Base-by-base conservation (phyloP, 371 early-diverging fungal genomes). In the Lichtheimia hyalospora region DNA sequence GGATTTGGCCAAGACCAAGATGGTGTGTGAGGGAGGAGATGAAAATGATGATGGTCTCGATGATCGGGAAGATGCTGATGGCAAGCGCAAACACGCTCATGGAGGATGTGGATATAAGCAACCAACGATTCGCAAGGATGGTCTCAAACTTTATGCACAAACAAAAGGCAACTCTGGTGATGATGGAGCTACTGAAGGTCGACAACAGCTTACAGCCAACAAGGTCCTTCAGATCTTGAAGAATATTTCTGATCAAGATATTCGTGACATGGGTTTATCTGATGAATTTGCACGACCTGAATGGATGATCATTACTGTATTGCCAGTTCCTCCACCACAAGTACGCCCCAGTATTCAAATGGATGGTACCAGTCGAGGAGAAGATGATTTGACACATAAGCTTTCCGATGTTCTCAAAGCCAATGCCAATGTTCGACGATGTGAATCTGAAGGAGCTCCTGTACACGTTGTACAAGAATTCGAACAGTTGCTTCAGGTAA, bases 361-460 rank as follows among this genome's bases (percentile, higher is more conserved):
- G 91, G 98, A 98, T 52, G 99, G 98, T 52, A 86, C 90, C 1
- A 88, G 94, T 58, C 81, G 93, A 50, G 88, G 91, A 64, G 98
- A 99, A 83, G 99, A 99, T 74, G 99, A 99, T 87, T 87, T 99
- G 69, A 99, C 99, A 5, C 93, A 96, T 74, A 95, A 92, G 68
- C 82, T 99, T 40, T 91, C 91, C 63, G 98, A 98, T 76, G 96
- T 99, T 49, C 77, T 99, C 53, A 99, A 99, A 81, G 92, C 99
- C 18, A 99, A 99, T 74, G 91, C 87, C 16, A 89, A 89, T 67
- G 85, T 99, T 24, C 87, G 86, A 57, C 86, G 89, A 49, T 92
- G 94, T 69, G 94, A 96, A 70, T 81, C 88, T n/a, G 99, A 99
- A 66, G 99, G 99, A 55, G 93, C 96, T 20, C 99, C 99, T 3